Conservation (phyloP, 2,329 filamentous ascomycete species). For the Aotearoamyces nothofagi region DNA sequence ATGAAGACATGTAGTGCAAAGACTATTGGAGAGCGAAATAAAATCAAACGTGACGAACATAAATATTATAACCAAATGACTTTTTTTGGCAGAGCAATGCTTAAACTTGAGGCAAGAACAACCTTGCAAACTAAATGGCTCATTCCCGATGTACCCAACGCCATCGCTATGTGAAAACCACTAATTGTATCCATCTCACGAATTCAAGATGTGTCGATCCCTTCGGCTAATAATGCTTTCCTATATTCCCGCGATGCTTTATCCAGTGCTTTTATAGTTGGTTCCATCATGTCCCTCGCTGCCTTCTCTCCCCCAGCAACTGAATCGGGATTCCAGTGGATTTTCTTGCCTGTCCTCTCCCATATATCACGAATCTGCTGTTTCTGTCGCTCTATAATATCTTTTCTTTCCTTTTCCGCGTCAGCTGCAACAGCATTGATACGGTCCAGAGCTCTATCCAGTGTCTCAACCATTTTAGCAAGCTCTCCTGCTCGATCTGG, state of each 20-base stretch:
- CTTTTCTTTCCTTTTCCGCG: constrained; percentile 59
- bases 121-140: too few relatives aligned
- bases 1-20: too few relatives aligned
- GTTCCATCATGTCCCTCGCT: constrained; percentile 62
- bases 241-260: constrained; percentile 58
- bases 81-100: too few relatives aligned
- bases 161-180: too few relatives aligned
- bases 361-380: constrained; percentile 56
- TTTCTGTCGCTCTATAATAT: constrained; percentile 50
- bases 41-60: too few relatives aligned
- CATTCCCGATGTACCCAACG: too few relatives aligned
- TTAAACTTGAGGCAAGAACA: too few relatives aligned
- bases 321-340: constrained; percentile 50
- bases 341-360: constrained; percentile 58
- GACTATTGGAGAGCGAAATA: too few relatives aligned
- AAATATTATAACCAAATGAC: too few relatives aligned
- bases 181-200: too few relatives aligned
- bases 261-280: constrained; percentile 55
- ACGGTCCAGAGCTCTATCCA: constrained; percentile 60
- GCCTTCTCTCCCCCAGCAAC: constrained; percentile 63
- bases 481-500: constrained; percentile 67
- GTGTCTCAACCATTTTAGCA: constrained; percentile 65
- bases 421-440: constrained; percentile 69
- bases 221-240: constrained; percentile 51
- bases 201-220: constrained; percentile 11